phyloP scores from a whole-genome alignment of 23 red algal genomes.

The Gracilaria gracilis region DNA sequence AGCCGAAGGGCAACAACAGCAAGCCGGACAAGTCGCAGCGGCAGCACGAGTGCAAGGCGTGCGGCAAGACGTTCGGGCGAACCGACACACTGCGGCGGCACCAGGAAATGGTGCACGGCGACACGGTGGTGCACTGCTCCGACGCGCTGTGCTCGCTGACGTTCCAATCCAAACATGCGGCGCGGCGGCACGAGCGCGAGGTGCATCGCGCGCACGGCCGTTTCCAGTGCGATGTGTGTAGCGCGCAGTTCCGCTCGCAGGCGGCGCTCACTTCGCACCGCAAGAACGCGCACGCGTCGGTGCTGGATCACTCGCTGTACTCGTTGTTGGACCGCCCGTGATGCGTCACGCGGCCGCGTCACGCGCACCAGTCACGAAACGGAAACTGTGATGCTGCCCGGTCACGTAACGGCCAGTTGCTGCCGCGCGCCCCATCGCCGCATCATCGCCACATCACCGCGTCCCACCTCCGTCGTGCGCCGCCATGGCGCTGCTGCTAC shows the following conservation, averaged over 20 bases:
- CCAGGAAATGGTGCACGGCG: slow-evolving; percentile 2
- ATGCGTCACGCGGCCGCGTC: not conserved
- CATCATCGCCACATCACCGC: slow-evolving; percentile 37
- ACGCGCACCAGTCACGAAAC: slow-evolving; percentile 3
- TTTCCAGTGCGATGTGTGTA: not conserved
- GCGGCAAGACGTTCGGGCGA: not conserved
- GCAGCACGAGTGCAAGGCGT: not conserved
- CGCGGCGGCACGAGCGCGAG: not conserved
- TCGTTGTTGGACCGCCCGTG: slow-evolving; percentile 1
- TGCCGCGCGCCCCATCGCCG: slow-evolving; percentile 17
- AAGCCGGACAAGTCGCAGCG: not conserved
- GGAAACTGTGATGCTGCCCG: slow-evolving; percentile 7
- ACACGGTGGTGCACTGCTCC: not conserved
- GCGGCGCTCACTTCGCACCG: not conserved
- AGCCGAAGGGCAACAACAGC: not conserved
- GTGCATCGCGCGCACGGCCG: not conserved
- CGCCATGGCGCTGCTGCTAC: not conserved
- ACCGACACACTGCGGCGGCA: slow-evolving; percentile 11
- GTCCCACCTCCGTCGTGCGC: not conserved
- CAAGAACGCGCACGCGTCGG: not conserved
- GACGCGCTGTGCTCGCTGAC: not conserved
- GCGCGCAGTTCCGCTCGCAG: slow-evolving; percentile 10
- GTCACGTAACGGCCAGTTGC: slow-evolving; percentile 31
- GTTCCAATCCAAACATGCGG: not conserved
- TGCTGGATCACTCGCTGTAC: not conserved